Conservation (phyloP, 208 protist species). For the Leishmania aethiopica region DNA sequence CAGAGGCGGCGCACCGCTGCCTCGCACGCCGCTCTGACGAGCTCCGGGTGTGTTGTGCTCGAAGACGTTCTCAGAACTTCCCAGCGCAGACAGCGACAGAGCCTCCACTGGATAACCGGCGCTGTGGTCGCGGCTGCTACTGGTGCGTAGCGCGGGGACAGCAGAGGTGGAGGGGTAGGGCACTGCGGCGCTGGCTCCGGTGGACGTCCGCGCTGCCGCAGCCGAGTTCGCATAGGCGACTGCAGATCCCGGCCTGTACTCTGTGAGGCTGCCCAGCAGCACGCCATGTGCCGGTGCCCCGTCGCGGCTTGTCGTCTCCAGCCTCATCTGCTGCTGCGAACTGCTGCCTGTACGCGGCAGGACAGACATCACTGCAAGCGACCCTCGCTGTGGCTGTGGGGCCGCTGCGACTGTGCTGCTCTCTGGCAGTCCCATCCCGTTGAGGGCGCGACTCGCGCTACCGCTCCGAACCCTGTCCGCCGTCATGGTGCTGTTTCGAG, state of each 20-base stretch:
- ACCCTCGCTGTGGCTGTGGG: background rate
- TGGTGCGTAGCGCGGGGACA: background rate
- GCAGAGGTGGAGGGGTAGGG: background rate
- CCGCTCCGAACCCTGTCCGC: conserved; percentile 1
- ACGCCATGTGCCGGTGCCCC: background rate
- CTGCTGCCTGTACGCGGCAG: background rate
- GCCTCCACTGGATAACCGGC: background rate
- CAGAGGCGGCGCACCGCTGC: conserved; percentile 3
- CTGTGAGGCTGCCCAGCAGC: conserved; percentile 25
- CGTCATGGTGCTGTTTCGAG: background rate
- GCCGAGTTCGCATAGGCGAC: conserved; percentile 17
- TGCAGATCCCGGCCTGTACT: conserved; percentile 12
- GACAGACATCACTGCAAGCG: background rate
- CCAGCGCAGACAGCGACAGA: background rate
- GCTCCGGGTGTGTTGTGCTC: background rate
- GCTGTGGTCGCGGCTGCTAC: background rate
- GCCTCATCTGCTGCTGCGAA: background rate
- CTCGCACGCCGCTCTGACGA: background rate
- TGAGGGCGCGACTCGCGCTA: background rate
- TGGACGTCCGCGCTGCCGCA: background rate
- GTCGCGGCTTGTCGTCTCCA: background rate
- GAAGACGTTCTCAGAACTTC: background rate
- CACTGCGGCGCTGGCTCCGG: background rate
- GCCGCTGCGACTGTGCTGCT: background rate
- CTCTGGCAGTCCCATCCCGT: background rate